A percentile compares a stretch with the other conserved stretches of the same genome.
phyloP scores from a whole-genome alignment of 306 rosid genomes.

The Heteromeles arbutifolia region DNA sequence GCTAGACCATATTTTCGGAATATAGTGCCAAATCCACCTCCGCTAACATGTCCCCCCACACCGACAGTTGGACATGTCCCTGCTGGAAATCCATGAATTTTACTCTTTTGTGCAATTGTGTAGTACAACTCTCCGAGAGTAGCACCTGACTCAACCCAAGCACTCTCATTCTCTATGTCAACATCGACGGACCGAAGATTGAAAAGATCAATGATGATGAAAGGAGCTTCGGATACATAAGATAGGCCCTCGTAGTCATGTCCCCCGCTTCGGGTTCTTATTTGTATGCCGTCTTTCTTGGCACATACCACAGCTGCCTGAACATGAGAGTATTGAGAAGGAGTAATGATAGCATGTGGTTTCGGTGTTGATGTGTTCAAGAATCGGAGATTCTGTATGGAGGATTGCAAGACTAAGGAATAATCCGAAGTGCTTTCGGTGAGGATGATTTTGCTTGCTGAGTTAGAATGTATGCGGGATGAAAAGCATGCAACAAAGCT shows the following conservation, averaged over 20 bases:
- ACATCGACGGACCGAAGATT: conserved; percentile 17
- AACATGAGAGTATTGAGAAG: conserved; percentile 21
- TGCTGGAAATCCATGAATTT: conserved; percentile 27
- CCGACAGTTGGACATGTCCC: conserved; percentile 30
- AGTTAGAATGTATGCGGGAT: not conserved
- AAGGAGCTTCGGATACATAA: conserved; percentile 16
- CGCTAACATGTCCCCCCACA: conserved; percentile 19
- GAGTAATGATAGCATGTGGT: conserved; percentile 40
- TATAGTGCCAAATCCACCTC: conserved; percentile 22
- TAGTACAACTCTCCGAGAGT: conserved; percentile 30
- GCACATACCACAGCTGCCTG: conserved; percentile 25
- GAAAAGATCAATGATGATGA: conserved; percentile 23
- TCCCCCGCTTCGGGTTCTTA: conserved; percentile 28
- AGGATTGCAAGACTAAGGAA: conserved; percentile 24
- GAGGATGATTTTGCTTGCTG: not conserved
- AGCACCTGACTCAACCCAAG: conserved; percentile 24
- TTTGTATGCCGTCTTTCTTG: not conserved
- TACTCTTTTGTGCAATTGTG: conserved; percentile 23
- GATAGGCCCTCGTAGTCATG: conserved; percentile 38
- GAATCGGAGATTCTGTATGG: conserved; percentile 36
- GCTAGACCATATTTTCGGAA: conserved; percentile 63
- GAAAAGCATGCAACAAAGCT: conserved; percentile 15
- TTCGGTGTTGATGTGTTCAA: conserved; percentile 25
- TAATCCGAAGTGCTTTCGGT: conserved; percentile 25
- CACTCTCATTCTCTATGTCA: not conserved